Percentiles rank a stretch among this genome's conserved stretches.
phyloP scores from a whole-genome alignment of 192 early-diverging fungal species.

The Coemansia sp. region DNA sequence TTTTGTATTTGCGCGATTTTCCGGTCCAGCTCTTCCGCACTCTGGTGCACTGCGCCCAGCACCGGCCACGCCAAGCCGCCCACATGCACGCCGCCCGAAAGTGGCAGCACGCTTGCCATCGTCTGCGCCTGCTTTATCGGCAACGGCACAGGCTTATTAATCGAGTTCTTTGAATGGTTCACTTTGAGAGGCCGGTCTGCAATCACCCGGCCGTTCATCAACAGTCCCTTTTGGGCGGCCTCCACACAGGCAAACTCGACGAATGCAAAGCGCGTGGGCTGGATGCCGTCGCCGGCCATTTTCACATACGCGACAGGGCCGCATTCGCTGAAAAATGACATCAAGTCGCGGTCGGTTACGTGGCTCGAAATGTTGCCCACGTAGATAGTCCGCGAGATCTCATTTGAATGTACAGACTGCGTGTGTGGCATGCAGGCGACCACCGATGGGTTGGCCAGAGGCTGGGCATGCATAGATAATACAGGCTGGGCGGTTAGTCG shows the following conservation, averaged over 20 bases:
- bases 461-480: constrained; percentile 12
- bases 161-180: constrained; percentile 75
- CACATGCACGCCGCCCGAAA: not conserved
- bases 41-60: constrained; percentile 15
- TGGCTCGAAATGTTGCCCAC: constrained; percentile 66
- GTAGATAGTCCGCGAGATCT: constrained; percentile 75
- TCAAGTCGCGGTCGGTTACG: constrained; percentile 63
- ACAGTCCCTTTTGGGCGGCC: constrained; percentile 59
- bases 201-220: constrained; percentile 64
- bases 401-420: constrained; percentile 56
- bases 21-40: not conserved
- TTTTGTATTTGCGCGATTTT: not conserved
- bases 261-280: constrained; percentile 72
- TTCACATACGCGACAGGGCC: constrained; percentile 71
- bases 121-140: too few species aligned
- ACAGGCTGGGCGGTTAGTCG: not conserved
- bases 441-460: constrained; percentile 44
- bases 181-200: constrained; percentile 68
- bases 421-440: constrained; percentile 48
- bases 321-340: constrained; percentile 59
- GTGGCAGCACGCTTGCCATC: not conserved
- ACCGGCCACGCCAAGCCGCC: constrained; percentile 39
- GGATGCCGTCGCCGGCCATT: constrained; percentile 71
- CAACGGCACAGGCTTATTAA: constrained; percentile 61
- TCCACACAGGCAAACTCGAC: constrained; percentile 70